Evolutionary conservation across 2,329 filamentous ascomycete species (phyloP).

Genomic region (Colletotrichum orbiculare): DNA sequence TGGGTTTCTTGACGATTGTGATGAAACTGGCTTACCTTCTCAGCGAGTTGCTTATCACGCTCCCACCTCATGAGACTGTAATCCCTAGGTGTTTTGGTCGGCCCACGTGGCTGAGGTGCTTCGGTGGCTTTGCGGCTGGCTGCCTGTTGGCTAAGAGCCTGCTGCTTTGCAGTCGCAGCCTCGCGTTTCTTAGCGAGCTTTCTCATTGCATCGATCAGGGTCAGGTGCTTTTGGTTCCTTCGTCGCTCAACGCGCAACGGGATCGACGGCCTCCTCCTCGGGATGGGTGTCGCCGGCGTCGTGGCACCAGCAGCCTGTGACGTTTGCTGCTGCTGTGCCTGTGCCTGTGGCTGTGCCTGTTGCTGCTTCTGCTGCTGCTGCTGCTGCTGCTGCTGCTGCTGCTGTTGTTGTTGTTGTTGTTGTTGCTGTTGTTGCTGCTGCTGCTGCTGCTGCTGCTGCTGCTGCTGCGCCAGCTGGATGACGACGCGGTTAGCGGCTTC

Average conservation of each 20-base stretch:
- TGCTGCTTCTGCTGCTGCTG: slow-evolving; percentile 62
- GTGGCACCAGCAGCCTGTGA: slow-evolving; percentile 54
- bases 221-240: slow-evolving; percentile 86
- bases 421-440: slow-evolving; percentile 65
- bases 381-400: slow-evolving; percentile 52
- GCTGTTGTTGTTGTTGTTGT: slow-evolving; percentile 56
- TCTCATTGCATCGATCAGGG: slow-evolving; percentile 92
- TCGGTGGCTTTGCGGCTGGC: slow-evolving; percentile 87
- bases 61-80: slow-evolving; percentile 92
- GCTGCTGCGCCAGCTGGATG: slow-evolving; percentile 63
- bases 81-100: slow-evolving; percentile 83
- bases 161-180: slow-evolving; percentile 84
- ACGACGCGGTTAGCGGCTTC: slow-evolving; percentile 68
- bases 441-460: slow-evolving; percentile 52
- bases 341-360: slow-evolving; percentile 14
- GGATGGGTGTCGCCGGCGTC: slow-evolving; percentile 60
- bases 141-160: slow-evolving; percentile 80
- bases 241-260: slow-evolving; percentile 89
- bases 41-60: slow-evolving; percentile 76
- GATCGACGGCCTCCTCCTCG: slow-evolving; percentile 76
- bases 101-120: slow-evolving; percentile 57
- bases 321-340: slow-evolving; percentile 59
- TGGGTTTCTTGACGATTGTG: slow-evolving; percentile 68
- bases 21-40: slow-evolving; percentile 66
- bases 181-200: slow-evolving; percentile 96